Conservation (phyloP, 441 rosid species). For the Populus hybrid region DNA sequence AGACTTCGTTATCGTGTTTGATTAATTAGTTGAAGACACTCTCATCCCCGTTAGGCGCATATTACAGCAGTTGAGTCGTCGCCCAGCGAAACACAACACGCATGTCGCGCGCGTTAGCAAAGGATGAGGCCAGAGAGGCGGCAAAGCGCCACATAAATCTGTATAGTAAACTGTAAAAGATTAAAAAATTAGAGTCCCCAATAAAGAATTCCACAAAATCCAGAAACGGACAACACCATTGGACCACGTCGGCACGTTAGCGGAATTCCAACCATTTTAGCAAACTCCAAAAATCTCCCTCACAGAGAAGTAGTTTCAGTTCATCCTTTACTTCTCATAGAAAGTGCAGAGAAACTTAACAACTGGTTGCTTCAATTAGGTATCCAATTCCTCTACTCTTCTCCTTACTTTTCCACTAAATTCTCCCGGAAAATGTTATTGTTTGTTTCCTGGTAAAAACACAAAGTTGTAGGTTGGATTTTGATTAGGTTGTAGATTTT, state of each 20-base stretch:
- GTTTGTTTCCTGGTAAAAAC: constrained; percentile 8
- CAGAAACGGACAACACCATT: constrained; percentile 17
- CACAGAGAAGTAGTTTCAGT: not conserved
- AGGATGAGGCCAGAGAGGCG: not conserved
- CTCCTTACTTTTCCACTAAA: not conserved
- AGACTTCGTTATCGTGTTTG: too few species aligned
- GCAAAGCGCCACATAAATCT: constrained; percentile 28
- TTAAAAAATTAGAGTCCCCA: not conserved
- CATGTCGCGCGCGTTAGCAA: constrained; percentile 11
- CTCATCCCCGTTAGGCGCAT: not conserved
- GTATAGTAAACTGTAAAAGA: not conserved
- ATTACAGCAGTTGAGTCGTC: not conserved
- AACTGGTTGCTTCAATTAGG: not conserved
- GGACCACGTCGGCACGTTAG: constrained; percentile 38
- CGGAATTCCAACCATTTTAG: constrained; percentile 1
- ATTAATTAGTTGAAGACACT: too few species aligned
- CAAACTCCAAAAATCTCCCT: not conserved
- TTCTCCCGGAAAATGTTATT: constrained; percentile 10
- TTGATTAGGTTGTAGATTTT: not conserved
- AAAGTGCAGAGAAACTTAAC: not conserved
- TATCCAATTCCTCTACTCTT: not conserved
- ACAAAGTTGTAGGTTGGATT: not conserved
- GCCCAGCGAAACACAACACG: not conserved
- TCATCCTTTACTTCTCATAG: not conserved
- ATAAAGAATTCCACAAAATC: constrained; percentile 15